Evolutionary conservation across 805 yeast genomes (phyloP), one percentile per base, ranked within the genome.

Genomic region (Blastobotrys peoriensis): DNA sequence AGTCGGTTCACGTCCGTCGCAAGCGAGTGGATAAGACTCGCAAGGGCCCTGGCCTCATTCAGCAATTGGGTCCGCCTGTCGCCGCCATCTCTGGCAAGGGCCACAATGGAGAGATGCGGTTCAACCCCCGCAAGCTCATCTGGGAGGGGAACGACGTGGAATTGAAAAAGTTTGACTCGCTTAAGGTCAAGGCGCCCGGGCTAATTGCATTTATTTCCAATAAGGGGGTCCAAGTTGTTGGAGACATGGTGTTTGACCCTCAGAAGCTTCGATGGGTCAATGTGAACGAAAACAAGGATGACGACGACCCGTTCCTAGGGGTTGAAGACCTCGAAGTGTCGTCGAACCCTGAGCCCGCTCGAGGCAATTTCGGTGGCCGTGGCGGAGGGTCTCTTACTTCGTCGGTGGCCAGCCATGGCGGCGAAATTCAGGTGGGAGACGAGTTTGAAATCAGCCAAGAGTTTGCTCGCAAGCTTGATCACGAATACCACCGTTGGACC

Each of bases 131-230:
- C 13, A 65, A 69, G 39, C 67, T 67, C 51, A 64, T 66, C 37
- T 81, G 86, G 87, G 81, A 76, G 53, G 86, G 86, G 3, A 80
- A 81, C 53, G 83, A 81, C 33, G 71, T 68, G 23, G 84, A 78
- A 18, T 59, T 78, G 39, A 53, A 68, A 27, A 66, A 70, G 34
- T 81, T 81, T 57, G 82, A 80, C 33, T 38, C 49, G 2, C 38
- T 58, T 30, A 48, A 56, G 3, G 47, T 47, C 46, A 49, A 50
- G 40, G 49, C 55, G 19, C 63, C 67, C 4, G 68, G 63, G 9
- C 58, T 65, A 15, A 59, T 63, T 34, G 64, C 69, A 2, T 53
- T 61, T 37, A 63, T 57, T 10, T 53, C 68, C 10, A 55, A 58
- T 33, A 59, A 59, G 15, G 67, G 69, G n/a, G 54, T 61, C n/a